Base-by-base conservation (phyloP, 2,329 filamentous ascomycete genomes). In the Teratosphaeria viscida region DNA sequence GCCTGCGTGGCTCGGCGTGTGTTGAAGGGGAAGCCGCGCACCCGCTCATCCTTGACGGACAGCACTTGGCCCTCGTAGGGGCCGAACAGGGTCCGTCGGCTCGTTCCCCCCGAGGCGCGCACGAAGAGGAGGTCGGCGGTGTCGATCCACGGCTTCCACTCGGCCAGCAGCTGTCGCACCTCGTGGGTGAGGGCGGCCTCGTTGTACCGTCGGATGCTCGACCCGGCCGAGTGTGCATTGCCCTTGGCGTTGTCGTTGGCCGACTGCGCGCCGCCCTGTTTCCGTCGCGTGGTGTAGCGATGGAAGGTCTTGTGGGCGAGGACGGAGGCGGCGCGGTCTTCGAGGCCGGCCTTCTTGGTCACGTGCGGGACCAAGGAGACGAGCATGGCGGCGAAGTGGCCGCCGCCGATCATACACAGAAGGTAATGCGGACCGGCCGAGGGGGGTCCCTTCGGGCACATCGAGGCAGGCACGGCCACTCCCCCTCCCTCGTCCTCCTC, bases 261-360 rank as follows among this genome's bases (percentile, higher is more conserved):
- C 2, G 92, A 95, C 73, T 99, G 94, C 11, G 91, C 87, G 52
- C 95, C 94, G 79, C 94, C 94, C 73, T 99, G 94, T 73, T 99
- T 99, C 65, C 94, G 83, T 64, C 94, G 82, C 5, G 94, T 99
- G 0, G 95, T 99, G 71, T 99, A 99, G 60, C 94, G 84, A 73
- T 99, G 95, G 73, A 97, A 99, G 0, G 92, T 96, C 78, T 99
- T 99, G 75, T 97, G 92, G 0, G 91, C 92, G 53, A 96, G 81
- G 0, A 97, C 90, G 0, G 87, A 88, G 5, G 92, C 90, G 69
- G 95, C 89, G 57, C 90, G 82, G 65, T 95, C 91, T 70, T 95
- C 83, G 1, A 87, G 80, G 0, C 88, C 88, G 16, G 81, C 77
- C 57, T 84, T 84, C 71, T 89, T 92, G 43, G 84, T 83, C 57